phyloP scores from a whole-genome alignment of 371 early-diverging fungal genomes.

The Haplosporangium sp. region DNA sequence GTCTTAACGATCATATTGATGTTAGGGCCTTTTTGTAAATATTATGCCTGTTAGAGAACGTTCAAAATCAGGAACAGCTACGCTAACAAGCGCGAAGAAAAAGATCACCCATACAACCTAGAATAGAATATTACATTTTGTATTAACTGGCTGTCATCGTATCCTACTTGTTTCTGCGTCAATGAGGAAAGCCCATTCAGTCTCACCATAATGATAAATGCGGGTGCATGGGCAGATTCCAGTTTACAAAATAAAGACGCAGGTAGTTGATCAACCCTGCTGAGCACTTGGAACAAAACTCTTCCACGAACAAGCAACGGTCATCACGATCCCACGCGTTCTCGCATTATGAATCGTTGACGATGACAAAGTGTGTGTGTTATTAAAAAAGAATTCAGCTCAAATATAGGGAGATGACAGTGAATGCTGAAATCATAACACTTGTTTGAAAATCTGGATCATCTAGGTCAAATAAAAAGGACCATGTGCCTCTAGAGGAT shows the following conservation, averaged over 20 bases:
- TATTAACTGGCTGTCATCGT: too few relatives aligned
- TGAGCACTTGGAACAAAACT: constrained; percentile 59
- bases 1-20: constrained; percentile 70
- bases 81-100: constrained; percentile 72
- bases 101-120: constrained; percentile 68
- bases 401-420: background rate
- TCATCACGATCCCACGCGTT: constrained; percentile 60
- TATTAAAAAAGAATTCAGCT: too few relatives aligned
- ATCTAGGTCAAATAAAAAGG: constrained; percentile 8
- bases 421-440: background rate
- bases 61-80: constrained; percentile 44
- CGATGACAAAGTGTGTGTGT: background rate
- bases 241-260: constrained; percentile 68
- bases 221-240: constrained; percentile 56
- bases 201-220: constrained; percentile 60
- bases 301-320: constrained; percentile 64
- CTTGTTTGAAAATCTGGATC: too few relatives aligned
- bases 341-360: constrained; percentile 57
- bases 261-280: constrained; percentile 70
- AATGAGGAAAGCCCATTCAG: background rate
- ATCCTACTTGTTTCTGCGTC: background rate
- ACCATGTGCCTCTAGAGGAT: background rate
- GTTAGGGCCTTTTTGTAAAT: constrained; percentile 63
- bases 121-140: too few relatives aligned
- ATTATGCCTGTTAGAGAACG: background rate